These are phyloP conservation scores for Cordyceps fumosorosea DNA, from an alignment of 2,329 filamentous ascomycete species.

Conservation along the genomic window DNA sequence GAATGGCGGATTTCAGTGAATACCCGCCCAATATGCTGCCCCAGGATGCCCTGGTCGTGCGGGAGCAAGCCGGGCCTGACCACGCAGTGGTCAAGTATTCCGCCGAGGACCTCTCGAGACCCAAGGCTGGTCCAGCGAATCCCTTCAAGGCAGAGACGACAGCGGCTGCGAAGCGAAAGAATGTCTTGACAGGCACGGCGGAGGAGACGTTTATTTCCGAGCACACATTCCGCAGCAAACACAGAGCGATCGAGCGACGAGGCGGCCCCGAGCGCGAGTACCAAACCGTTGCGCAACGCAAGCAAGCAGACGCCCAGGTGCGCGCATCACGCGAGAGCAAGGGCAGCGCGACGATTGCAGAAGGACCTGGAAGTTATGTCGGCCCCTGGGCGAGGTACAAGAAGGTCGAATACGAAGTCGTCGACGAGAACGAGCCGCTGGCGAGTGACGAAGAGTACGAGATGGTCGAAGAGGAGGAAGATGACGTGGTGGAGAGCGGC, in stretches of 20 bases:
- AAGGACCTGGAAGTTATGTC: slow-evolving; percentile 81
- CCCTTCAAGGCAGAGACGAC: slow-evolving; percentile 56
- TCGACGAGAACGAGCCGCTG: slow-evolving; percentile 67
- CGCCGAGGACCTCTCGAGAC: slow-evolving; percentile 64
- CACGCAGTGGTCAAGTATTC: slow-evolving; percentile 60
- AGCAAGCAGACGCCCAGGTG: slow-evolving; percentile 63
- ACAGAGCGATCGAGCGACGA: slow-evolving; percentile 71
- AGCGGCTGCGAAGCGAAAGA: slow-evolving; percentile 64
- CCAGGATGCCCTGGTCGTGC: slow-evolving; percentile 55
- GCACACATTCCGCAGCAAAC: slow-evolving; percentile 79
- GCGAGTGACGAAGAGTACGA: slow-evolving; percentile 75
- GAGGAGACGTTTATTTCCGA: slow-evolving; percentile 87
- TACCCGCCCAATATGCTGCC: slow-evolving; percentile 62
- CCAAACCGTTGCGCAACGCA: slow-evolving; percentile 50
- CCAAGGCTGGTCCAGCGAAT: slow-evolving; percentile 63
- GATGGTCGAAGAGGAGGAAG: slow-evolving; percentile 69
- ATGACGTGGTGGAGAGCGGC: slow-evolving; percentile 62
- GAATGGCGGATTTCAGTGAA: slow-evolving; percentile 55
- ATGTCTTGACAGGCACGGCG: slow-evolving; percentile 77
- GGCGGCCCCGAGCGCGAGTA: slow-evolving; percentile 52
- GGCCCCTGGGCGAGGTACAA: slow-evolving; percentile 85
- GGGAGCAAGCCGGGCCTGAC: slow-evolving; percentile 46
- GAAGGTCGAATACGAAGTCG: slow-evolving; percentile 65
- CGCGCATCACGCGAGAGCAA: slow-evolving; percentile 75
- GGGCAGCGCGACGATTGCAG: slow-evolving; percentile 75